These are phyloP conservation scores for Lasiodiplodia hormozganensis DNA, from an alignment of 2,329 filamentous ascomycete genomes.

Conservation along the genomic window DNA sequence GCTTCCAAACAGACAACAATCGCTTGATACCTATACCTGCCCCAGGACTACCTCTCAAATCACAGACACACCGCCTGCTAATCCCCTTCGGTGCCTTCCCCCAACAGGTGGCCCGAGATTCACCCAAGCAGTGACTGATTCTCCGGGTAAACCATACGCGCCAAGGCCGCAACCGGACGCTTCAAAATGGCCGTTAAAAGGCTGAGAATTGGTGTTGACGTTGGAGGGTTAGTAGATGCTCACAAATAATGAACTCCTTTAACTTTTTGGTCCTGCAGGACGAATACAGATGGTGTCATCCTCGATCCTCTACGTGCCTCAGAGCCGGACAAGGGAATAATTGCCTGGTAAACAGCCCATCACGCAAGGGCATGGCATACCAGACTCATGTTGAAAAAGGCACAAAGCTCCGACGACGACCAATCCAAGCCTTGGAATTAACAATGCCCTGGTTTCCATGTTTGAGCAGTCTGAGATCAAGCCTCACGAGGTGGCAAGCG, in stretches of 20 bases:
- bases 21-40: not conserved
- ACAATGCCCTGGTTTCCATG: slow-evolving; percentile 46
- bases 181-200: slow-evolving; percentile 4
- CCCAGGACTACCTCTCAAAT: not conserved
- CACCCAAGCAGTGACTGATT: not conserved
- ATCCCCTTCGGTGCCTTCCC: no score
- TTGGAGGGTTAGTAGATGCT: slow-evolving; percentile 39
- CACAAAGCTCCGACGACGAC: slow-evolving; percentile 48
- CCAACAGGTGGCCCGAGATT: no score
- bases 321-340: slow-evolving; percentile 36
- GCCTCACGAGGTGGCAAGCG: slow-evolving; percentile 27
- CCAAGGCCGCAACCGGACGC: not conserved
- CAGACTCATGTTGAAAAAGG: not conserved
- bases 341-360: slow-evolving; percentile 27
- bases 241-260: not conserved
- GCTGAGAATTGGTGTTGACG: slow-evolving; percentile 44
- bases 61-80: not conserved
- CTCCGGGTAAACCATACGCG: slow-evolving; percentile 19
- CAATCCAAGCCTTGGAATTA: slow-evolving; percentile 53
- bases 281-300: slow-evolving; percentile 47
- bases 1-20: not conserved
- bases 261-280: slow-evolving; percentile 29
- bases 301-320: slow-evolving; percentile 38
- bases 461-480: slow-evolving; percentile 41
- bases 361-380: not conserved